phyloP scores from a whole-genome alignment of 805 yeast species.

The Helenozyma baotianmanensis region DNA sequence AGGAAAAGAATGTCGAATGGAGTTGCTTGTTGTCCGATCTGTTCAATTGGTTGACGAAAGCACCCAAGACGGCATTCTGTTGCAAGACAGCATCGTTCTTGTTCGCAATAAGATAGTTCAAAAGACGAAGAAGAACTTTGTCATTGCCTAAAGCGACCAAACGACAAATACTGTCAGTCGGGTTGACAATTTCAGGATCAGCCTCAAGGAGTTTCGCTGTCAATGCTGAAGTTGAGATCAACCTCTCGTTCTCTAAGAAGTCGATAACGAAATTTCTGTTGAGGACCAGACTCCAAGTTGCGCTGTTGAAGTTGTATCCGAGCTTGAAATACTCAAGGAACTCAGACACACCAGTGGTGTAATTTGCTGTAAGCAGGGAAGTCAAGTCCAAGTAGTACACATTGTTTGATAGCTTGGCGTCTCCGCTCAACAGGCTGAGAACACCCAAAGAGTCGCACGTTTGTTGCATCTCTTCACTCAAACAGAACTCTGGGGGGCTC shows the following conservation, averaged over 20 bases:
- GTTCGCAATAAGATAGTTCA: conserved; percentile 13
- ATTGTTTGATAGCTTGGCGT: too few species aligned
- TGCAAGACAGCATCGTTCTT: conserved; percentile 5
- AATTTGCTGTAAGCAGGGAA: conserved; percentile 24
- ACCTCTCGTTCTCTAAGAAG: conserved; percentile 14
- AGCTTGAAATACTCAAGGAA: conserved; percentile 25
- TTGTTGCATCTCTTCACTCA: too few species aligned
- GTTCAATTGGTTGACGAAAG: conserved; percentile 3
- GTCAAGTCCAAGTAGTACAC: conserved; percentile 23
- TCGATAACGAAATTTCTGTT: conserved; percentile 24
- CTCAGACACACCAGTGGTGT: conserved; percentile 19
- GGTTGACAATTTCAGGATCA: too few species aligned
- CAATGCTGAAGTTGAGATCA: too few species aligned
- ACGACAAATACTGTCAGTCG: too few species aligned
- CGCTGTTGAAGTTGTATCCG: conserved; percentile 27
- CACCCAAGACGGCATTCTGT: conserved; percentile 4
- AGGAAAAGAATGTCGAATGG: conserved; percentile 7
- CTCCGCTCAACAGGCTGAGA: too few species aligned
- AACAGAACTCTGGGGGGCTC: neutral
- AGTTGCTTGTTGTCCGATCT: conserved; percentile 21
- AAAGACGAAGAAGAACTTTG: conserved; percentile 20
- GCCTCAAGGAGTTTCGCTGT: too few species aligned
- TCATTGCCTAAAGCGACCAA: conserved; percentile 22
- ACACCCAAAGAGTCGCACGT: too few species aligned
- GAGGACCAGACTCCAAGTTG: conserved; percentile 30